Percentiles rank a stretch among this genome's conserved stretches.
These are phyloP conservation scores for Aspergillus heteromorphus DNA, from an alignment of 495 filamentous ascomycete genomes.

Conservation along the genomic window DNA sequence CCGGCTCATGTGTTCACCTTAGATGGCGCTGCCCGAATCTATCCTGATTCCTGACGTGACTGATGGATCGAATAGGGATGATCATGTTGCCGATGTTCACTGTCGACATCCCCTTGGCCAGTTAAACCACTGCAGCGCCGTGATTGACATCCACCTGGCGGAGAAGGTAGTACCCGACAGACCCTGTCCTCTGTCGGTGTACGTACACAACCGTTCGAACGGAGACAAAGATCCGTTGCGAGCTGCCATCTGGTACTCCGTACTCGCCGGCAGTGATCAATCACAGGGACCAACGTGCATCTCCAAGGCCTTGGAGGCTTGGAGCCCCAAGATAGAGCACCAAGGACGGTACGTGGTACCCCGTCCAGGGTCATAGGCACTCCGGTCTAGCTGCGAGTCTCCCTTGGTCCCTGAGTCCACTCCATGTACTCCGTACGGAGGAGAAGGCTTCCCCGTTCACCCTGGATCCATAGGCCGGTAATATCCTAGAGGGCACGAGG, in stretches of 20 bases:
- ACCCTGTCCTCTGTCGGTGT: background rate
- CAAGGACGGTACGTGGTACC: no score
- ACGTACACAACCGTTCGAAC: background rate
- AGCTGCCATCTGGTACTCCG: background rate
- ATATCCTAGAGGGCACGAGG: background rate
- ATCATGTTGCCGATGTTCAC: conserved; percentile 1
- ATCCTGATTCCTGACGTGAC: conserved; percentile 4
- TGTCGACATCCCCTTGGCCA: background rate
- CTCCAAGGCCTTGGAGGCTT: no score
- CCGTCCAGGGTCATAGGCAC: no score
- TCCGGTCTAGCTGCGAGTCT: no score
- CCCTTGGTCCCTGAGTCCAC: background rate
- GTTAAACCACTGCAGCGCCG: background rate
- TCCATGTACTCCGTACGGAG: background rate
- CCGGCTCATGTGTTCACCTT: background rate
- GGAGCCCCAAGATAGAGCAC: background rate
- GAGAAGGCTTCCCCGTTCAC: background rate
- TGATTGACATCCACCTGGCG: background rate
- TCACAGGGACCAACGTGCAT: background rate
- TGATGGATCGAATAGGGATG: conserved; percentile 8
- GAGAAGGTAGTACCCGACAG: background rate
- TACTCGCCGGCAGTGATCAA: background rate
- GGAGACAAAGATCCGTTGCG: background rate
- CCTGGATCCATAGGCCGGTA: background rate
- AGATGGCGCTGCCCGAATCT: background rate